A percentile compares a stretch with the other conserved stretches of the same genome.
These are phyloP conservation scores for Hypoxylon sp. DNA, from an alignment of 2,329 filamentous ascomycete genomes.

Conservation along the genomic window DNA sequence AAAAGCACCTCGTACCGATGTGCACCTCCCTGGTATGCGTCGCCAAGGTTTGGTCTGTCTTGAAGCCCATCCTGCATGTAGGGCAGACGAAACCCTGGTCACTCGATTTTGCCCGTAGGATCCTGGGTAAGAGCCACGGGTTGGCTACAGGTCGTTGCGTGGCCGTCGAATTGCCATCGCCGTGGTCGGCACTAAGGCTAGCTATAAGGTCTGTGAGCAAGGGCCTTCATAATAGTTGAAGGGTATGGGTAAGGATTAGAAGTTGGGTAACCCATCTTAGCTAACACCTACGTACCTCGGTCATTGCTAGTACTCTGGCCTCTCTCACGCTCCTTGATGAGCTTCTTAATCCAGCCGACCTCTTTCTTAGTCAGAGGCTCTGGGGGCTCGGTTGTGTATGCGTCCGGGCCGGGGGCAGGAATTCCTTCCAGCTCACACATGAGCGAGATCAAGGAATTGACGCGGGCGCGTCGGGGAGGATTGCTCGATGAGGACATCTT, in stretches of 20 bases:
- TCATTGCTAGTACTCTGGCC: background rate
- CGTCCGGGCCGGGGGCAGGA: background rate
- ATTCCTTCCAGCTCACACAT: background rate
- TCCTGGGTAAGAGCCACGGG: too few relatives aligned
- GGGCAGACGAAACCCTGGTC: background rate
- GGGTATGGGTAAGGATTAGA: background rate
- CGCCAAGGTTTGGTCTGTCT: background rate
- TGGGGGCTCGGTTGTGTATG: background rate
- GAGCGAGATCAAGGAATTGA: background rate
- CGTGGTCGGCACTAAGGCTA: too few relatives aligned
- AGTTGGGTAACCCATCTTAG: too few relatives aligned
- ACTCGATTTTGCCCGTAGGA: too few relatives aligned
- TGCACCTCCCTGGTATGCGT: slow-evolving; percentile 3
- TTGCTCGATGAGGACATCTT: background rate
- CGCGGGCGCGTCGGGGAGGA: background rate
- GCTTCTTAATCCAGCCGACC: background rate
- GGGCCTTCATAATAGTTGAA: background rate
- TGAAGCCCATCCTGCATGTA: background rate
- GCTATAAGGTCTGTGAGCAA: background rate
- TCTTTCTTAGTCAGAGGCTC: background rate
- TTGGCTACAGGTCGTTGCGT: too few relatives aligned
- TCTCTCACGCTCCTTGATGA: background rate
- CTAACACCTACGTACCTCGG: background rate
- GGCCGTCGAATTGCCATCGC: too few relatives aligned
- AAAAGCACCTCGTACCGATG: slow-evolving; percentile 17